Evolutionary conservation across 1,284 basidiomycete genomes (phyloP).

Genomic region (Spongiforma sp.): DNA sequence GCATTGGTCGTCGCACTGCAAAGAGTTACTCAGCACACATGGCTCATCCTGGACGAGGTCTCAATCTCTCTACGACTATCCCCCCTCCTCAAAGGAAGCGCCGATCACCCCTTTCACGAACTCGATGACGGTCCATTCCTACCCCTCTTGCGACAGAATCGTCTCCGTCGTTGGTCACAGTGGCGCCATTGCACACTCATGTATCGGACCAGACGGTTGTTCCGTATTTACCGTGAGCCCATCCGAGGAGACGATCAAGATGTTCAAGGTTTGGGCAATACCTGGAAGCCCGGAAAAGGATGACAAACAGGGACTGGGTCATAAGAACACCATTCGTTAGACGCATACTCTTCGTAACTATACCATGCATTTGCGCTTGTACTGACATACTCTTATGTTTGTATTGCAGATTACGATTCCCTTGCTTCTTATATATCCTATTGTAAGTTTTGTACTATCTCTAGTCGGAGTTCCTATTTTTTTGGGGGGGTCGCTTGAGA

Average conservation of each 20-base stretch:
- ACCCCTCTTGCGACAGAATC: conserved; percentile 49
- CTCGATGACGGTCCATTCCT: conserved; percentile 60
- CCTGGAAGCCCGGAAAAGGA: conserved; percentile 24
- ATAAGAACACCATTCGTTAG: conserved; percentile 35
- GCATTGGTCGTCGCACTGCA: conserved; percentile 85
- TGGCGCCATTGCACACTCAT: conserved; percentile 37
- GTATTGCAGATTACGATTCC: conserved; percentile 11
- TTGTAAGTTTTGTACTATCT: too few species aligned
- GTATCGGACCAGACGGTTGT: conserved; percentile 41
- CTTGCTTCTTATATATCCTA: conserved; percentile 1
- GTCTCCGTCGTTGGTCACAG: conserved; percentile 39
- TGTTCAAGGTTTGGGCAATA: conserved; percentile 41
- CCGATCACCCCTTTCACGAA: conserved; percentile 40
- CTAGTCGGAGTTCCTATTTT: too few species aligned
- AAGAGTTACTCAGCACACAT: conserved; percentile 89
- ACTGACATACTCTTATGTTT: conserved; percentile 12
- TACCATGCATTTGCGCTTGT: background rate
- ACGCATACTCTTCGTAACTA: conserved; percentile 2
- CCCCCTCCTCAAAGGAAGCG: conserved; percentile 27
- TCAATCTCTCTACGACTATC: conserved; percentile 22
- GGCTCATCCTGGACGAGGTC: conserved; percentile 52
- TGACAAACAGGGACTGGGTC: conserved; percentile 28
- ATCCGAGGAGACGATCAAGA: conserved; percentile 44
- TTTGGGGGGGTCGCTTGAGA: too few species aligned
- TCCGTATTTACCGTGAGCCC: conserved; percentile 49